Evolutionary conservation across 495 filamentous ascomycete species (phyloP).

Genomic region (Penicillium fimorum): DNA sequence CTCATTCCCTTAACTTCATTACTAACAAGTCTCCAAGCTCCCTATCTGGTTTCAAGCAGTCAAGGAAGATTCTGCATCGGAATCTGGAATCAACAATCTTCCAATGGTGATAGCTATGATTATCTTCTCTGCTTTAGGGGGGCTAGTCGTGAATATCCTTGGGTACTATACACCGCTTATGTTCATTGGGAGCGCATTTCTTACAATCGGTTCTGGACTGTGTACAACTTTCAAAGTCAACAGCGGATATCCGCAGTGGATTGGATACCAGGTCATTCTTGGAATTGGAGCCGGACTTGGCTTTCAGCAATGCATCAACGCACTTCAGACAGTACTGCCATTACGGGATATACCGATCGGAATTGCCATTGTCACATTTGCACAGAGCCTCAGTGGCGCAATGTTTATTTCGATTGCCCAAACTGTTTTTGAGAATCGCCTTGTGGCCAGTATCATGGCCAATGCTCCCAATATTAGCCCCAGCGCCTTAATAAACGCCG

Average conservation of each 20-base stretch:
- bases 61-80: conserved; percentile 62
- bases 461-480: conserved; percentile 55
- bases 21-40: conserved; percentile 46
- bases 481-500: conserved; percentile 52
- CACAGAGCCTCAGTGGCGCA: conserved; percentile 70
- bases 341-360: conserved; percentile 64
- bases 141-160: conserved; percentile 55
- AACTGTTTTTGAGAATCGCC: conserved; percentile 72
- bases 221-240: conserved; percentile 61
- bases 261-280: conserved; percentile 71
- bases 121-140: conserved; percentile 58
- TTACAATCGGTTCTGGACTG: conserved; percentile 67
- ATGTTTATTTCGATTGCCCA: conserved; percentile 75
- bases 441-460: conserved; percentile 54
- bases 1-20: neutral
- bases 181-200: conserved; percentile 55
- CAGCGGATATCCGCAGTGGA: conserved; percentile 57
- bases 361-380: conserved; percentile 64
- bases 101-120: conserved; percentile 69
- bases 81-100: conserved; percentile 73
- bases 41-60: conserved; percentile 92
- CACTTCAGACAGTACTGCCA: conserved; percentile 65
- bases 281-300: conserved; percentile 68
- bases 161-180: conserved; percentile 81
- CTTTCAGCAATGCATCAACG: conserved; percentile 67